A percentile compares a stretch with the other conserved stretches of the same genome.
These are phyloP conservation scores for Sherardia arvensis DNA, from an alignment of 257 asterid genomes.

Conservation along the genomic window DNA sequence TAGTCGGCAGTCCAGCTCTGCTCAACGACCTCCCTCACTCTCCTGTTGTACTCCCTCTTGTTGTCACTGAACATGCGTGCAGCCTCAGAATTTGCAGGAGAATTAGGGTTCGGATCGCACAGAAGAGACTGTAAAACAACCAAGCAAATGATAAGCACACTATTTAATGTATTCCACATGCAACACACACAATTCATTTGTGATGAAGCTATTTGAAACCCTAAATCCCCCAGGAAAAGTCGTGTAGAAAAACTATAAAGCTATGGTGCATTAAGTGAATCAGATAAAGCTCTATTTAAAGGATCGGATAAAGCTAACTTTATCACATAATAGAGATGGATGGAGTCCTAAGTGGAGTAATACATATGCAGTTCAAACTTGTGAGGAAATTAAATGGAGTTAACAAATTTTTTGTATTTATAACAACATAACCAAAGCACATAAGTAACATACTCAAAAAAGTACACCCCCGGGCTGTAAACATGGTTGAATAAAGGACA, in stretches of 20 bases:
- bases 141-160: no score
- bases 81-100: conserved; percentile 85
- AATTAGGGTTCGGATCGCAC: conserved; percentile 86
- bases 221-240: not conserved
- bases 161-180: no score
- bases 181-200: no score
- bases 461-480: no score
- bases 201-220: not conserved
- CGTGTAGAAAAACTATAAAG: no score
- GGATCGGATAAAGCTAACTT: no score
- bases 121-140: conserved; percentile 68
- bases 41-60: conserved; percentile 71
- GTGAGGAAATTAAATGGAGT: not conserved
- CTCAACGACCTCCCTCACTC: conserved; percentile 70
- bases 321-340: no score
- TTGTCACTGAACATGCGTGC: conserved; percentile 80
- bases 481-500: not conserved
- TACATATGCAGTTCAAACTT: not conserved
- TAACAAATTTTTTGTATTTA: no score
- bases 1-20: conserved; percentile 90
- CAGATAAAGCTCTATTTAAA: no score
- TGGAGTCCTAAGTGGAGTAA: not conserved
- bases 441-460: no score
- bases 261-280: no score
- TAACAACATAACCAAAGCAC: not conserved